These are phyloP conservation scores for Ustilago shanxiensis DNA, from an alignment of 1,284 basidiomycete genomes.

Conservation along the genomic window DNA sequence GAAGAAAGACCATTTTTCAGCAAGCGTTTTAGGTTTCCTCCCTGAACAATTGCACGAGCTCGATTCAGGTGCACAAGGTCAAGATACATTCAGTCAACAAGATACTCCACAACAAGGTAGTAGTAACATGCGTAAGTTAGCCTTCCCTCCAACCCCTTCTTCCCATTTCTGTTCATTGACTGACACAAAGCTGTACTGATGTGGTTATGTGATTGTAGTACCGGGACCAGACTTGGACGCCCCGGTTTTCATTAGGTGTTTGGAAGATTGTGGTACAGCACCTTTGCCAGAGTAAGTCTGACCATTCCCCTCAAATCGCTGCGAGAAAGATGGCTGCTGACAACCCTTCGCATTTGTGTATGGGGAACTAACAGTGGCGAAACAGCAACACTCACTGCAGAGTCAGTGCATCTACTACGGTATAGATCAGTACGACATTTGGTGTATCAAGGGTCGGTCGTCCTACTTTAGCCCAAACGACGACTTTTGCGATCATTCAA, in stretches of 20 bases:
- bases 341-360: background rate
- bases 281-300: conserved; percentile 57
- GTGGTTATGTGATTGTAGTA: conserved; percentile 25
- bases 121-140: conserved; percentile 58
- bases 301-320: no score
- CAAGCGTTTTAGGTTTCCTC: conserved; percentile 54
- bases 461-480: conserved; percentile 48
- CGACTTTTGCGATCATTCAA: background rate
- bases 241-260: conserved; percentile 66
- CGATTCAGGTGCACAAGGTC: conserved; percentile 28
- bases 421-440: conserved; percentile 59
- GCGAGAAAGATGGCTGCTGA: no score
- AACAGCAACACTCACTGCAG: conserved; percentile 43
- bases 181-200: background rate
- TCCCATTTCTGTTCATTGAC: background rate
- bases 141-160: background rate
- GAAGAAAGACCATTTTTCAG: conserved; percentile 47
- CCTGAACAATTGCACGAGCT: conserved; percentile 59
- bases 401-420: conserved; percentile 62
- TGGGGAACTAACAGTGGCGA: conserved; percentile 38
- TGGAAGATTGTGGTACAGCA: conserved; percentile 60
- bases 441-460: conserved; percentile 54
- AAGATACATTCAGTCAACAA: conserved; percentile 15
- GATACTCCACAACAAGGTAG: conserved; percentile 6
- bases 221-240: conserved; percentile 56